Evolutionary conservation across 768 basidiomycete species (phyloP).

Genomic region (Atractiella rhizophila): DNA sequence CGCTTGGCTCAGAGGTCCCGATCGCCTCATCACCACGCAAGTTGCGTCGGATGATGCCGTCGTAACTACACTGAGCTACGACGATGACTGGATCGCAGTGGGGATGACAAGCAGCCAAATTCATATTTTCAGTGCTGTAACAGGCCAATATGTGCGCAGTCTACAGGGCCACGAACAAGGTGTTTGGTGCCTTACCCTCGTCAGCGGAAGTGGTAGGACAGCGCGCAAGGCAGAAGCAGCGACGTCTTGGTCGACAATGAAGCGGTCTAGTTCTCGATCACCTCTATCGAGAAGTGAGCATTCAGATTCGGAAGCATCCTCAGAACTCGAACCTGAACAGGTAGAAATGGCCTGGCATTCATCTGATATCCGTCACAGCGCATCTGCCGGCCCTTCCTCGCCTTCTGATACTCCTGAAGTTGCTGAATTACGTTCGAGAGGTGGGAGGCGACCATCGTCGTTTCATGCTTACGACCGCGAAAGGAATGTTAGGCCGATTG

Average conservation of each 20-base stretch:
- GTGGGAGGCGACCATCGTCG: conserved; percentile 1
- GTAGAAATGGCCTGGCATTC: background rate
- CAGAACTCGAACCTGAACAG: background rate
- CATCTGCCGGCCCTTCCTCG: background rate
- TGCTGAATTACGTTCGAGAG: background rate
- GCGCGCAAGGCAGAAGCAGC: background rate
- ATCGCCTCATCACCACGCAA: conserved; percentile 42
- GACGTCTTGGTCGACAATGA: background rate
- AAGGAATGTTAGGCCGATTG: background rate
- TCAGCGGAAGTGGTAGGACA: conserved; percentile 35
- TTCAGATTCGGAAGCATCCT: background rate
- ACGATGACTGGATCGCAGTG: conserved; percentile 58
- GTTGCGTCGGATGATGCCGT: conserved; percentile 33
- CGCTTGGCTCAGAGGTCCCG: conserved; percentile 49
- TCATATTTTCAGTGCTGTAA: conserved; percentile 55
- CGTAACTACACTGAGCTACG: conserved; percentile 66
- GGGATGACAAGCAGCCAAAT: conserved; percentile 66
- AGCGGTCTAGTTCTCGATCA: background rate
- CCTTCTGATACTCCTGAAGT: background rate
- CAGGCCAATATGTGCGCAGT: conserved; percentile 49
- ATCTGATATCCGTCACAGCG: background rate
- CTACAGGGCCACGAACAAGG: conserved; percentile 63
- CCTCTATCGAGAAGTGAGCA: background rate
- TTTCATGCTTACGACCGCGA: conserved; percentile 2
- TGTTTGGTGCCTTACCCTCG: conserved; percentile 75